These are phyloP conservation scores for Geosmithia morbida DNA, from an alignment of 2,329 filamentous ascomycete genomes.

Conservation along the genomic window DNA sequence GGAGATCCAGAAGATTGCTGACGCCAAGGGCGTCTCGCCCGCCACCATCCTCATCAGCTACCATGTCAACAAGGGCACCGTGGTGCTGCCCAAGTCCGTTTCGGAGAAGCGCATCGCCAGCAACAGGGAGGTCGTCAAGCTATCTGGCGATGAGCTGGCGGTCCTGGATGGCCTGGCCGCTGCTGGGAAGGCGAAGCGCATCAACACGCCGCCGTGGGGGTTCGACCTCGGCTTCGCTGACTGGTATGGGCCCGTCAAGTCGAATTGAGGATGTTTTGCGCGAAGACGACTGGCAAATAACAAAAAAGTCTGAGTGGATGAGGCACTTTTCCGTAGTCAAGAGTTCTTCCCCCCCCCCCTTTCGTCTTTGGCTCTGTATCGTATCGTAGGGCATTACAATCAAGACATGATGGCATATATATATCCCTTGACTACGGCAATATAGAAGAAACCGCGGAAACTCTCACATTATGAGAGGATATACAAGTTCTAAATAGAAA, in stretches of 20 bases:
- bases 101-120: constrained; percentile 49
- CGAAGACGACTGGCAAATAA: too few species aligned
- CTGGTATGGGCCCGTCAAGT: constrained; percentile 14
- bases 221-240: constrained; percentile 10
- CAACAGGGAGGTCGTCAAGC: constrained; percentile 31
- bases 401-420: too few species aligned
- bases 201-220: constrained; percentile 16
- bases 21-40: constrained; percentile 20
- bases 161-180: constrained; percentile 8
- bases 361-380: too few species aligned
- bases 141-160: constrained; percentile 3
- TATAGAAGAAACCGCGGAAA: too few species aligned
- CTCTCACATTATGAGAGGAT: too few species aligned
- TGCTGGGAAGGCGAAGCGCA: constrained; percentile 14
- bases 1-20: constrained; percentile 5
- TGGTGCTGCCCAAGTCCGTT: constrained; percentile 54
- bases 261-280: too few species aligned
- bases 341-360: too few species aligned
- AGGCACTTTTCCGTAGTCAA: too few species aligned
- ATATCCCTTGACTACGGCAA: too few species aligned
- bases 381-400: too few species aligned
- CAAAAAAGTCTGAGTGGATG: too few species aligned
- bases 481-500: too few species aligned
- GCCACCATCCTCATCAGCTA: constrained; percentile 27
- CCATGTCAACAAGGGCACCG: constrained; percentile 44